A percentile compares a stretch with the other conserved stretches of the same genome.
Evolutionary conservation across 2,329 filamentous ascomycete genomes (phyloP).

Genomic region (Helminthosporium solani): DNA sequence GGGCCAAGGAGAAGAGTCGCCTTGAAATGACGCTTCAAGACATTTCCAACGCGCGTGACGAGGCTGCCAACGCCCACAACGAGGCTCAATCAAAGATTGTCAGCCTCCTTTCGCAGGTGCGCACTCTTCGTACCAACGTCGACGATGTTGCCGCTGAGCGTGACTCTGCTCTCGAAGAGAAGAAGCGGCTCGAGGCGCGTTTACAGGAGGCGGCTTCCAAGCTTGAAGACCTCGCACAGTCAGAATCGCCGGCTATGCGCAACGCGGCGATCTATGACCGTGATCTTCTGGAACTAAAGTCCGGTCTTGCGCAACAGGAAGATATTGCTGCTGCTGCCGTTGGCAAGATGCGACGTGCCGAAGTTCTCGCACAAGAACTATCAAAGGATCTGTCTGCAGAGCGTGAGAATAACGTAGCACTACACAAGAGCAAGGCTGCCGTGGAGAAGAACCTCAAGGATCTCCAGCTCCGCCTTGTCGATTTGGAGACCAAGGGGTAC

Average conservation of each 20-base stretch:
- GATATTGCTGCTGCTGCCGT: conserved; percentile 89
- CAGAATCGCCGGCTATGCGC: conserved; percentile 82
- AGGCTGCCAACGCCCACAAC: conserved; percentile 89
- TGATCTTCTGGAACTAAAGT: conserved; percentile 86
- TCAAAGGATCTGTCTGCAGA: conserved; percentile 90
- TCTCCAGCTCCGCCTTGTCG: conserved; percentile 82
- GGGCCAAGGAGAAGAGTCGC: conserved; percentile 95
- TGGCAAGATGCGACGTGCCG: conserved; percentile 94
- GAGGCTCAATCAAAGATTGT: conserved; percentile 94
- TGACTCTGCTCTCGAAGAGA: conserved; percentile 82
- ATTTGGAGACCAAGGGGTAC: conserved; percentile 96
- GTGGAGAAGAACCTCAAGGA: conserved; percentile 91
- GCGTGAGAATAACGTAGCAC: conserved; percentile 74
- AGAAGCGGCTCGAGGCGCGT: conserved; percentile 81
- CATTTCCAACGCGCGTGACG: conserved; percentile 86
- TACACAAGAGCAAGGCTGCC: conserved; percentile 86
- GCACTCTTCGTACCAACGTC: conserved; percentile 75
- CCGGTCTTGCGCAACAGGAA: conserved; percentile 85
- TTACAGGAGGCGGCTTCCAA: conserved; percentile 84
- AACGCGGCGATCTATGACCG: conserved; percentile 87
- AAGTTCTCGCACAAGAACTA: conserved; percentile 81
- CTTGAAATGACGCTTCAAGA: conserved; percentile 88
- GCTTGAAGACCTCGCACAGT: conserved; percentile 81
- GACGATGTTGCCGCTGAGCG: conserved; percentile 86
- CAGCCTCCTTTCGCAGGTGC: conserved; percentile 83